phyloP scores from a whole-genome alignment of 495 filamentous ascomycete species.

The Annulohypoxylon nitens region DNA sequence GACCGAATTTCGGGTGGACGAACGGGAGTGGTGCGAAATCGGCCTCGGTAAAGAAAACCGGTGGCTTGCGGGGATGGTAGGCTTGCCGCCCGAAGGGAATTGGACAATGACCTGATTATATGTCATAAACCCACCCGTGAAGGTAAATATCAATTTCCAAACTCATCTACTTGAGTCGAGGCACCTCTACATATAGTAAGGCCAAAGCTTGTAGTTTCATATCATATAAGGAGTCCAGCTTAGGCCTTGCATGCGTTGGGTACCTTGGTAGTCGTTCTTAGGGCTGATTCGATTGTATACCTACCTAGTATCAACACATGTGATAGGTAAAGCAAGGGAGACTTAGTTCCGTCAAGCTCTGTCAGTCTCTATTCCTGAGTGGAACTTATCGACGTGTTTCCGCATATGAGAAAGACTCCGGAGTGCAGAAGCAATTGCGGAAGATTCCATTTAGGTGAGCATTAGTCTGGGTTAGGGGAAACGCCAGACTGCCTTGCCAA shows the following conservation, averaged over 20 bases:
- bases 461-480: conserved; percentile 17
- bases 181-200: conserved; percentile 7
- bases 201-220: background rate
- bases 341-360: background rate
- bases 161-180: background rate
- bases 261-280: background rate
- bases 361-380: background rate
- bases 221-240: conserved; percentile 4
- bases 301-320: conserved; percentile 6
- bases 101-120: conserved; percentile 20
- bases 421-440: background rate
- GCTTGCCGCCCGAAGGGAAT: conserved; percentile 24
- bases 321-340: conserved; percentile 7
- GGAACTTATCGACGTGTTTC: background rate
- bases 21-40: conserved; percentile 18
- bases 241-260: conserved; percentile 11
- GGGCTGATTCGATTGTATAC: background rate
- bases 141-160: background rate
- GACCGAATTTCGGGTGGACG: conserved; percentile 17
- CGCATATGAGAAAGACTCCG: background rate
- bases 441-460: conserved; percentile 11
- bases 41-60: conserved; percentile 33
- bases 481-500: background rate
- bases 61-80: conserved; percentile 23
- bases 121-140: background rate